phyloP scores from a whole-genome alignment of 2,329 filamentous ascomycete species.

The Hymenoscyphus fraxineus region DNA sequence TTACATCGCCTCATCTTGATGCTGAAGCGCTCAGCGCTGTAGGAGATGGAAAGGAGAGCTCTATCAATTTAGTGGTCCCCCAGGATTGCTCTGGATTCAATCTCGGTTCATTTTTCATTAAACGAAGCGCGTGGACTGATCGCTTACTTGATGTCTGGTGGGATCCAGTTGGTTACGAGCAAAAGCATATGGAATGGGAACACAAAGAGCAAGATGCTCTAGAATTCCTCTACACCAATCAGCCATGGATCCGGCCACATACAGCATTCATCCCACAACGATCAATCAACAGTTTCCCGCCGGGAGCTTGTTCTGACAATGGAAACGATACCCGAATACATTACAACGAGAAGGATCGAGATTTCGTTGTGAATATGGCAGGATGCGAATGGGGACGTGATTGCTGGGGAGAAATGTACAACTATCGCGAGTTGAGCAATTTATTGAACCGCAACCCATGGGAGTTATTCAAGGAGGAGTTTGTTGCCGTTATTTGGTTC shows the following conservation, averaged over 20 bases:
- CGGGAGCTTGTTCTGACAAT: constrained; percentile 79
- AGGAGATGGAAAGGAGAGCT: constrained; percentile 73
- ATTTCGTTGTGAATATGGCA: constrained; percentile 98
- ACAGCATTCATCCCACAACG: constrained; percentile 87
- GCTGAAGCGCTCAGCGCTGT: constrained; percentile 64
- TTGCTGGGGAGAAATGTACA: constrained; percentile 98
- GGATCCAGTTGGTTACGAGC: constrained; percentile 96
- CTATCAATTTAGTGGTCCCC: constrained; percentile 82
- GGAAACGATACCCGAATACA: constrained; percentile 74
- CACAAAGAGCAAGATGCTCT: constrained; percentile 97
- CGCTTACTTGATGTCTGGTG: constrained; percentile 94
- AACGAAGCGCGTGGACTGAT: constrained; percentile 83
- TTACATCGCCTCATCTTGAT: constrained; percentile 72
- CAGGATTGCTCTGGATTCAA: constrained; percentile 98
- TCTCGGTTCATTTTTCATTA: constrained; percentile 89
- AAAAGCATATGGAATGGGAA: constrained; percentile 98
- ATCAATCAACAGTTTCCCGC: constrained; percentile 90
- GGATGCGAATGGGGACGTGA: constrained; percentile 96
- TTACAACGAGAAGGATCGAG: constrained; percentile 78
- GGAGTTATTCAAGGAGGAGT: constrained; percentile 70
- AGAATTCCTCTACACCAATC: constrained; percentile 84
- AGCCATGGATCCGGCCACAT: constrained; percentile 88
- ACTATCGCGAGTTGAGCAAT: constrained; percentile 87
- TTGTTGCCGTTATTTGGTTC: constrained; percentile 57
- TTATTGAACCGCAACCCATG: constrained; percentile 79